Percentiles rank a stretch among this genome's conserved stretches.
Conservation (phyloP, 2,329 filamentous ascomycete genomes). For the Pseudocercospora macadamiae region DNA sequence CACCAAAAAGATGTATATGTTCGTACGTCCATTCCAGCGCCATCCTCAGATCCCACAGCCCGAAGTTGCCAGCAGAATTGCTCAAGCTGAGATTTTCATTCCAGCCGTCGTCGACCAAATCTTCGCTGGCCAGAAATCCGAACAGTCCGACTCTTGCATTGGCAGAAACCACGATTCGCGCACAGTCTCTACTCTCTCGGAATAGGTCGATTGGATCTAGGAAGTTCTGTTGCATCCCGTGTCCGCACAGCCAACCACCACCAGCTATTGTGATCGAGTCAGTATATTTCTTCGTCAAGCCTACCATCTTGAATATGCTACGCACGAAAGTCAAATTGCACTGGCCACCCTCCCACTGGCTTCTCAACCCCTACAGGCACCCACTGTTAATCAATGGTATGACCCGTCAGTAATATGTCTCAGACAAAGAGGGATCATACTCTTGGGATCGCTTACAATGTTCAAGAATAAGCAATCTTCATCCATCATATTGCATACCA, state of each 20-base stretch:
- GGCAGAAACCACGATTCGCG: constrained; percentile 36
- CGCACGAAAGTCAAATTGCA: constrained; percentile 24
- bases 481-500: constrained; percentile 18
- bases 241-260: constrained; percentile 13
- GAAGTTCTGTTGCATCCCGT: constrained; percentile 22
- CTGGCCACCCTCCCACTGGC: constrained; percentile 22
- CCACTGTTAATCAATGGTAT: no score
- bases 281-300: neutral
- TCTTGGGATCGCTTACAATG: no score
- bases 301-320: neutral
- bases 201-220: constrained; percentile 24
- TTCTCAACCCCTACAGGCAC: constrained; percentile 22
- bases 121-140: constrained; percentile 44
- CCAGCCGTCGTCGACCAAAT: constrained; percentile 34
- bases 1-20: constrained; percentile 55
- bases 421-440: no score
- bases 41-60: constrained; percentile 60
- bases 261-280: constrained; percentile 4
- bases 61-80: constrained; percentile 45
- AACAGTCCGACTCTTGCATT: constrained; percentile 42
- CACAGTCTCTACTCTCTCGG: constrained; percentile 20
- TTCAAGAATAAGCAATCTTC: constrained; percentile 27
- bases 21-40: constrained; percentile 59
- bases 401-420: no score
- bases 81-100: constrained; percentile 12